A percentile compares a stretch with the other conserved stretches of the same genome.
phyloP scores from a whole-genome alignment of 176 grass and related monocot genomes.

The Carex pumila region DNA sequence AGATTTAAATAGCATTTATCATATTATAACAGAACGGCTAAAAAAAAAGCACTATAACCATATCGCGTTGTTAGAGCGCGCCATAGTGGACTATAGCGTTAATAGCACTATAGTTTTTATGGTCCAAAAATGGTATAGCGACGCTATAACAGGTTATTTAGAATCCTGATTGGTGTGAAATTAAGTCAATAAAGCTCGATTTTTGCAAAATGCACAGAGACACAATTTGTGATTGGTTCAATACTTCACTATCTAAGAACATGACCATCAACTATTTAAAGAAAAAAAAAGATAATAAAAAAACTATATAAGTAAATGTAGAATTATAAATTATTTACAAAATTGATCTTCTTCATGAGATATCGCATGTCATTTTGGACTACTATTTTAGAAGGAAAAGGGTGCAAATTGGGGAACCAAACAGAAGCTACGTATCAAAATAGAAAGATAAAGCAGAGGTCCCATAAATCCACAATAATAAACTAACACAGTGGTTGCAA shows the following conservation, averaged over 20 bases:
- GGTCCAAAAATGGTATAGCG: no score
- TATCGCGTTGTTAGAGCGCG: no score
- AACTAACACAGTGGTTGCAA: background rate
- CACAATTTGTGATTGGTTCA: background rate
- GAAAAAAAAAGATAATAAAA: no score
- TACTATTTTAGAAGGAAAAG: background rate
- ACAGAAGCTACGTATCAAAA: background rate
- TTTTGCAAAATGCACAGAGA: background rate
- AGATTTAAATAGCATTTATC: no score
- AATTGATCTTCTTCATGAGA: background rate
- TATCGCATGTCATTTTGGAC: background rate
- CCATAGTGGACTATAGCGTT: no score
- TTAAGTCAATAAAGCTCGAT: background rate
- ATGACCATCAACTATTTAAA: background rate
- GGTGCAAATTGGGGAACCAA: background rate
- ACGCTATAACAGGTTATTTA: no score
- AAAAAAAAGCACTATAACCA: no score
- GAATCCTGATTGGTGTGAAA: background rate
- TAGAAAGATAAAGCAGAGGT: background rate
- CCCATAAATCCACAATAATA: background rate
- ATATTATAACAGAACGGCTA: no score
- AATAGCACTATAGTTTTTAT: no score
- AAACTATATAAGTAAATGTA: background rate
- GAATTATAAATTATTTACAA: background rate
- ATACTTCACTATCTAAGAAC: background rate